Percentiles rank a stretch among this genome's conserved stretches.
Conservation (phyloP, 371 early-diverging fungal species). For the Chytridium lagenaria region DNA sequence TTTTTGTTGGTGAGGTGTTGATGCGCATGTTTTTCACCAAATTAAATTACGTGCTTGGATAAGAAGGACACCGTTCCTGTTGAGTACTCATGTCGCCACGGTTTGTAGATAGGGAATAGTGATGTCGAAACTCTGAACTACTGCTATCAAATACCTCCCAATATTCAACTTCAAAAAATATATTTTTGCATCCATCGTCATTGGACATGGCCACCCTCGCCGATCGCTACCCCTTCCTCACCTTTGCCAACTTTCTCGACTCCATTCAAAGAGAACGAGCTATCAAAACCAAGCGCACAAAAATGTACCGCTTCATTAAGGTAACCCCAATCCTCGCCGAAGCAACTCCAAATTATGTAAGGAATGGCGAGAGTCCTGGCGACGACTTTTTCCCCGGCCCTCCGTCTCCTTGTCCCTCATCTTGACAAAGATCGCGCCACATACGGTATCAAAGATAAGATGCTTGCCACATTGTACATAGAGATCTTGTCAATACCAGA, state of each 20-base stretch:
- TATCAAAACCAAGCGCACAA: not conserved
- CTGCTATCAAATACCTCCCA: too few species aligned
- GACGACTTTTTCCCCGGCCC: slow-evolving; percentile 63
- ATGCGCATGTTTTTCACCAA: too few species aligned
- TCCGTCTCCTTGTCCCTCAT: slow-evolving; percentile 75
- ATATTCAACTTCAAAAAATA: too few species aligned
- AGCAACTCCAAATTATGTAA: not conserved
- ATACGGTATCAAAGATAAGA: slow-evolving; percentile 72
- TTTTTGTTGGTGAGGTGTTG: too few species aligned
- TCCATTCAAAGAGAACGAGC: not conserved
- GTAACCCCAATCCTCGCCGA: not conserved
- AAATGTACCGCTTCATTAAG: not conserved
- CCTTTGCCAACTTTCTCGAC: not conserved
- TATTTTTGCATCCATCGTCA: not conserved
- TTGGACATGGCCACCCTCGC: slow-evolving; percentile 1
- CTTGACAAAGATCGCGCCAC: slow-evolving; percentile 66
- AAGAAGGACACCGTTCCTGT: too few species aligned
- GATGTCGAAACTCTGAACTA: too few species aligned
- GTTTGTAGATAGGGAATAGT: too few species aligned
- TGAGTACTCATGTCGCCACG: too few species aligned
- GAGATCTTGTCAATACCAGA: slow-evolving; percentile 52
- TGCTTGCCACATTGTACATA: slow-evolving; percentile 68
- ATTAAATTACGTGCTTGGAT: too few species aligned
- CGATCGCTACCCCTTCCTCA: not conserved
- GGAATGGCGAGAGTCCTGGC: slow-evolving; percentile 22